Conservation (phyloP, 2,329 filamentous ascomycete genomes). For the Coniella vitis region DNA sequence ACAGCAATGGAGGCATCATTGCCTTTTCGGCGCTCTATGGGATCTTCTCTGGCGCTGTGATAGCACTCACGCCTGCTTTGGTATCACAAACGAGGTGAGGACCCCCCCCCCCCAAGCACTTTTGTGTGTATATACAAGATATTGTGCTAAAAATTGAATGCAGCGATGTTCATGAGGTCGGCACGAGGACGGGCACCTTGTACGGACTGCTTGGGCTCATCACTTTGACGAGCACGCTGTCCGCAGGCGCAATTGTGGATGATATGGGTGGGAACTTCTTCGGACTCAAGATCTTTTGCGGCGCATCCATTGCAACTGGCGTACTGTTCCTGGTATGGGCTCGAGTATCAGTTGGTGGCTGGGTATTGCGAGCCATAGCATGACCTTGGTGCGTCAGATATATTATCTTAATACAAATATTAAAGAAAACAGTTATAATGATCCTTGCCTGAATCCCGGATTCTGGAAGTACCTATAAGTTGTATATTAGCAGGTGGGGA, state of each 20-base stretch:
- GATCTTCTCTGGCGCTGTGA: slow-evolving; percentile 23
- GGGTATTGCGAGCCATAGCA: background rate
- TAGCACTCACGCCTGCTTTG: slow-evolving; percentile 21
- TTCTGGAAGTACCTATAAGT: no score
- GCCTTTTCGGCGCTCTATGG: slow-evolving; percentile 23
- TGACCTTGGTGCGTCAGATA: no score
- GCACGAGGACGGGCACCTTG: slow-evolving; percentile 36
- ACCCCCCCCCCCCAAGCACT: background rate
- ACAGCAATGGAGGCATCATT: slow-evolving; percentile 16
- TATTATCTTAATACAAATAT: no score
- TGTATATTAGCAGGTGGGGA: no score
- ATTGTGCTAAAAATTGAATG: background rate
- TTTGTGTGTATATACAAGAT: background rate
- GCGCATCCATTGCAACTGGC: background rate
- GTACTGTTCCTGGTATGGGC: background rate
- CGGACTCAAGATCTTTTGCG: slow-evolving; percentile 15
- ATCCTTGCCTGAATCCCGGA: no score
- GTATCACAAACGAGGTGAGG: slow-evolving; percentile 32
- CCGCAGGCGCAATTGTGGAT: slow-evolving; percentile 37
- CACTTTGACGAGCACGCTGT: slow-evolving; percentile 51
- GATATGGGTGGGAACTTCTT: slow-evolving; percentile 3
- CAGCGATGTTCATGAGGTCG: slow-evolving; percentile 44
- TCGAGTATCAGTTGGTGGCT: background rate
- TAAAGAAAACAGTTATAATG: no score
- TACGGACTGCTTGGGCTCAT: slow-evolving; percentile 50